phyloP scores from a whole-genome alignment of 306 rosid genomes.

The Adenanthera pavonina region DNA sequence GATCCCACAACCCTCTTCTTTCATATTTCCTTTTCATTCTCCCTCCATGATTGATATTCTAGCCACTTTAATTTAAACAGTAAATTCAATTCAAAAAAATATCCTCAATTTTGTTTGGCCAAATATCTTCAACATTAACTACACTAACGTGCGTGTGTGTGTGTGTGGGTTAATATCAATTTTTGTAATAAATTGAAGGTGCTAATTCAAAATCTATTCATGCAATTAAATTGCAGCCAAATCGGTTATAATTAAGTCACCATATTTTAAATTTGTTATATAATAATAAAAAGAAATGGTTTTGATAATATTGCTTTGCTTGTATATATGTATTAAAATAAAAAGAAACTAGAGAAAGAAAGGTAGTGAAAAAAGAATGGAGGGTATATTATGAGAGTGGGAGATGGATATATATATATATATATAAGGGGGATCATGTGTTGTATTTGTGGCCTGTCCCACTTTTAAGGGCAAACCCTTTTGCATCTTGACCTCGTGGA shows the following conservation, averaged over 20 bases:
- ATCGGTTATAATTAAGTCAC: too few relatives aligned
- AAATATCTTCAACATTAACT: background rate
- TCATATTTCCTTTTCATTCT: conserved; percentile 9
- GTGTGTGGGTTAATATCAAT: too few relatives aligned
- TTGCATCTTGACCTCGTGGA: background rate
- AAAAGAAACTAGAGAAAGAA: too few relatives aligned
- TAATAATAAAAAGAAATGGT: too few relatives aligned
- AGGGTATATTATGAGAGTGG: background rate
- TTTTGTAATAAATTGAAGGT: too few relatives aligned
- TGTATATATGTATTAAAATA: too few relatives aligned
- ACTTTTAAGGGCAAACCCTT: background rate
- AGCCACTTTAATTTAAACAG: background rate
- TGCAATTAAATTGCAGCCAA: too few relatives aligned
- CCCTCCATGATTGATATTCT: conserved; percentile 6
- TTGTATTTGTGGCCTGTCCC: conserved; percentile 16
- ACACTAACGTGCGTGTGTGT: background rate
- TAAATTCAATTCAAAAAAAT: background rate
- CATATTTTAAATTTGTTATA: too few relatives aligned
- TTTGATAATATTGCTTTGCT: too few relatives aligned
- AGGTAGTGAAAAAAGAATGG: background rate
- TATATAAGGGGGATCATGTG: background rate
- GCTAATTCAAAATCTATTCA: too few relatives aligned
- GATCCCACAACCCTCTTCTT: background rate
- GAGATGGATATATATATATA: background rate
- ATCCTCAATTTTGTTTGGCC: background rate